Base-by-base conservation (phyloP, 2,329 filamentous ascomycete genomes). In the Trichoderma sp. region DNA sequence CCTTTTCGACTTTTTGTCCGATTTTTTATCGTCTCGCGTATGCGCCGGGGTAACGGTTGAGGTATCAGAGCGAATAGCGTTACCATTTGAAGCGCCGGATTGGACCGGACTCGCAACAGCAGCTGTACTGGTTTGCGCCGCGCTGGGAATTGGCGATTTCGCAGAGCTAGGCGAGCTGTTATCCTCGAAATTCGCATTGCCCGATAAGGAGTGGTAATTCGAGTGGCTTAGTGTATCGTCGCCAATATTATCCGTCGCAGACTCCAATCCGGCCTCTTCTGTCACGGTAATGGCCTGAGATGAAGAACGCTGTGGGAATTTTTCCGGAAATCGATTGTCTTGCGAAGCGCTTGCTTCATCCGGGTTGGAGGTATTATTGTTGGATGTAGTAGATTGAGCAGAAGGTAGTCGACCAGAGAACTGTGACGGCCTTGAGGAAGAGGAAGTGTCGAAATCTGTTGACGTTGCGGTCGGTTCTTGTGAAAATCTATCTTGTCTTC, bases 1-100 rank as follows among this genome's bases (percentile, higher is more conserved):
- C 78, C 92, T 94, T 79, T 92, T 95, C 65, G 89, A 87, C 76
- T 91, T 93, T 79, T 90, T 91, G n/a, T 95, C 92, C 0, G 84
- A 77, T 76, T 92, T 93, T 80, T 90, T 92, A 69, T 96, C 93
- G 72, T 95, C 92, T 84, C 77, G 67, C 77, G 60, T 72, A 84
- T 63, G 30, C 58, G 92, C 84, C 0, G 94, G 93, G 66, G 96
- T 94, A 75, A 94, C 92, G 0, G 93, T 94, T 15, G 97, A 84
- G 63, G 87, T 90, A 80, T 96, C 94, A 1, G 93, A 95, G 60
- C 92, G 88, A 7, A 80, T 83, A 8, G 88, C 91, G 71, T 85
- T 89, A 70, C 90, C 90, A 14, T 92, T 92, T 26, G 92, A 90
- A 2, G 95, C 82, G 32, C 56, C 21, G 11, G 89, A 85, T n/a